Evolutionary conservation across 169 alveolate species (phyloP), one percentile per base, ranked within the genome.

Genomic region (Eimeria necatrix): DNA sequence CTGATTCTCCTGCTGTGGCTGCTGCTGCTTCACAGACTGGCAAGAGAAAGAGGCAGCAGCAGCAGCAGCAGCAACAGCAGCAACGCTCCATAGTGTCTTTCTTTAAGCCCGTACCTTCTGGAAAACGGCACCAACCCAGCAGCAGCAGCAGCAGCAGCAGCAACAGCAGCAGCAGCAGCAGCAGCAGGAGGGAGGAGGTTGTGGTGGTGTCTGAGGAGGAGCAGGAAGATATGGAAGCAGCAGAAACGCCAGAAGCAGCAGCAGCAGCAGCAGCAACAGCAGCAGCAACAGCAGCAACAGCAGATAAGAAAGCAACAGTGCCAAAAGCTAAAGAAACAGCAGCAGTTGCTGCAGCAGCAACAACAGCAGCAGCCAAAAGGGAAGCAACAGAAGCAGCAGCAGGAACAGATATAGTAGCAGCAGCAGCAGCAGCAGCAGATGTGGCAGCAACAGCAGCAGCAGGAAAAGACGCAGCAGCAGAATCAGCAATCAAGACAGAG

Each of bases 241-340:
- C 2, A 61, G 74, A 61, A 4, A 32, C 41, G 2, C 3, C 41
- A 32, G 41, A 32, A 32, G 41, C 41, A 61, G 74, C 74, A 61
- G n/a, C 74, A 16, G 74, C n/a, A 61, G 22, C 74, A 61, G 74
- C 74, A 61, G n/a, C 74, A 61, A 1, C 74, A 61, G 24, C 73
- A 61, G 73, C 73, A 61, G n/a, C 73, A 61, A 14, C 73, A 61
- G n/a, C 73, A 61, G 73, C 4, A 61, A 26, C 74, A 61, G 74
- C 24, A 5, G 9, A 61, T 32, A 9, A 0, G 41, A 32, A 32
- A 32, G 41, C 41, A 32, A 61, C 22, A n/a, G 7, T 4, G 1
- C 4, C 74, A 9, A 20, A 1, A n/a, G 18, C 22, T 26, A 61
- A 61, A 18, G 74, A n/a, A 20, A 61, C 18, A 16, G 41, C 41